Base-by-base conservation (phyloP, 164 flowering plant species). In the Tetrastigma voinierianum region DNA sequence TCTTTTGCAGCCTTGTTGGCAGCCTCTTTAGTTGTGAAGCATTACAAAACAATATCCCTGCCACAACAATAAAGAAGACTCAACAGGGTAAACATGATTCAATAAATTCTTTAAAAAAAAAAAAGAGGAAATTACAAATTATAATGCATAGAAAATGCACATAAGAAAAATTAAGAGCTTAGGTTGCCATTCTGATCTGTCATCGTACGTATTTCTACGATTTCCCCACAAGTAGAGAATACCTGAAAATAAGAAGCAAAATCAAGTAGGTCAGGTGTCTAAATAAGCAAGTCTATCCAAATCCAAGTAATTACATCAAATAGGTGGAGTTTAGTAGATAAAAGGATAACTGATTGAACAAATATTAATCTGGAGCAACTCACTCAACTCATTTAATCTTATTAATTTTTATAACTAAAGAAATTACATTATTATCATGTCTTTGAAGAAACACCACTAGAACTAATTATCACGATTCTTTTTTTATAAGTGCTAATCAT, bases 31-130 rank as follows among this genome's bases (percentile, higher is more conserved):
- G 66, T 70, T 48, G 83, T 40, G 64, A 77, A 80, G 21, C 83
- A 76, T n/a, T 18, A 80, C 75, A 72, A 80, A 80, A 64, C 83
- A 67, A n/a, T 44, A 80, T 19, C 83, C 83, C 83, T 80, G 67
- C 7, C n/a, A 48, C 21, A 47, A 46, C 11, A 40, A 56, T 40
- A n/a, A 57, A 16, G 44, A 25, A 56, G n/a, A 49, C 12, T n/a
- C 40, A 43, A 54, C 40, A 48, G 56, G 0, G 17, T 4, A 62
- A 58, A 58, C 5, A 46, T 61, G 23, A 9, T 59, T 25, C 13
- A 9, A 10, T 12, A 17, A n/a, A 55, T 24, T 18, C 15, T n/a
- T n/a, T n/a, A 53, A 3, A 46, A 4, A 19, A 43, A 15, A n/a
- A 1, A 25, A 32, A n/a, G n/a, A n/a, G n/a, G n/a, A 48, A 12